phyloP scores from a whole-genome alignment of 2,329 filamentous ascomycete species.

The Epichloe sp. region DNA sequence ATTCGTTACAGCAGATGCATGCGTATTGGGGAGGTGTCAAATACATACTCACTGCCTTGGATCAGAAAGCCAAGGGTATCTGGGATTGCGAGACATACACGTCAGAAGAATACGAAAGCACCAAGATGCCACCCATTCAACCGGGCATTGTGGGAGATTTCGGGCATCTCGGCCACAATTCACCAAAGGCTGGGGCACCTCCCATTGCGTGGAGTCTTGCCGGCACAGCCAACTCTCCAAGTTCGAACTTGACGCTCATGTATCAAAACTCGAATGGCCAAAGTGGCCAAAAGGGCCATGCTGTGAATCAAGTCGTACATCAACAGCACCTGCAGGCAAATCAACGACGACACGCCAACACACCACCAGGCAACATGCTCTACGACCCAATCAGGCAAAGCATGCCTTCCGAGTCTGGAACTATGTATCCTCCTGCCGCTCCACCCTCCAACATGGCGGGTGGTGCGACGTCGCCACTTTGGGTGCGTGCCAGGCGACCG shows the following conservation, averaged over 20 bases:
- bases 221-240: constrained; percentile 74
- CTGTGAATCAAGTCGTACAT: constrained; percentile 2
- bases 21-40: constrained; percentile 77
- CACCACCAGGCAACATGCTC: constrained; percentile 44
- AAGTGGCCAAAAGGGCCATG: constrained; percentile 1
- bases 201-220: constrained; percentile 77
- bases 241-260: constrained; percentile 68
- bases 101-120: constrained; percentile 64
- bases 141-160: constrained; percentile 25
- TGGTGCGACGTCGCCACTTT: constrained; percentile 29
- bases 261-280: constrained; percentile 42
- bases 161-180: constrained; percentile 27
- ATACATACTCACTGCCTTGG: constrained; percentile 75
- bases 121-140: constrained; percentile 35
- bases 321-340: constrained; percentile 2
- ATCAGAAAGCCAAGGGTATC: constrained; percentile 79
- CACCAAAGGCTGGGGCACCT: constrained; percentile 29
- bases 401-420: constrained; percentile 30
- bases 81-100: constrained; percentile 61
- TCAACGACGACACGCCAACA: constrained; percentile 25
- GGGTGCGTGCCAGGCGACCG: constrained; percentile 13
- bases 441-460: constrained; percentile 36
- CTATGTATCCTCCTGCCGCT: constrained; percentile 36
- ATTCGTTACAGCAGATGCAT: constrained; percentile 68
- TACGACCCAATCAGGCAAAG: constrained; percentile 47